Percentiles rank a stretch among this genome's conserved stretches.
Evolutionary conservation across 2,329 filamentous ascomycete genomes (phyloP).

Genomic region (Sphaerostilbella broomeana): DNA sequence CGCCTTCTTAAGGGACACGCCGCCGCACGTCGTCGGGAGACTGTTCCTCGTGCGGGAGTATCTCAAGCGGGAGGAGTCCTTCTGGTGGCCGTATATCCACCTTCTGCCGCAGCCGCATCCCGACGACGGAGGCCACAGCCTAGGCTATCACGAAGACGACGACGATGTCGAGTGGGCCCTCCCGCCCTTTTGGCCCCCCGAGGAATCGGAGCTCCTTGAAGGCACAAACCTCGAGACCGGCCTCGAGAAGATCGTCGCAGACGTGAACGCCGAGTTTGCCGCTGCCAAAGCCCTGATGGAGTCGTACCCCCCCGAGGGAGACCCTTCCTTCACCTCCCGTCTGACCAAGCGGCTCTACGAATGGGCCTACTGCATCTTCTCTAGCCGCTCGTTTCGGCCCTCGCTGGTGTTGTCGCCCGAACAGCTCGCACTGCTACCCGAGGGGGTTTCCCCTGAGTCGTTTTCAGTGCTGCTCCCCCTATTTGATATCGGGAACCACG

Average conservation of each 20-base stretch:
- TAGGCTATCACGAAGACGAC: no score
- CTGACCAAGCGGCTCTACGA: conserved; percentile 49
- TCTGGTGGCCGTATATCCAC: conserved; percentile 63
- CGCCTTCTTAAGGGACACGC: conserved; percentile 42
- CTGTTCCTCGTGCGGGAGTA: conserved; percentile 67
- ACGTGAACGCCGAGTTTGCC: conserved; percentile 41
- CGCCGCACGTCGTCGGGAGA: conserved; percentile 55
- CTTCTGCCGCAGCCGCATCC: conserved; percentile 60
- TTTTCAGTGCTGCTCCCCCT: conserved; percentile 65
- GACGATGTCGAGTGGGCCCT: conserved; percentile 47
- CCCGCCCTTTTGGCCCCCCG: conserved; percentile 57
- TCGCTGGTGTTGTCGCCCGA: conserved; percentile 45
- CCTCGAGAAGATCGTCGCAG: conserved; percentile 40
- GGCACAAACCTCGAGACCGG: conserved; percentile 49
- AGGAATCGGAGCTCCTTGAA: conserved; percentile 51
- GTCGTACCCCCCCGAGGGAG: conserved; percentile 14
- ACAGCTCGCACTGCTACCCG: conserved; percentile 22
- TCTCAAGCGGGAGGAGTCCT: conserved; percentile 49
- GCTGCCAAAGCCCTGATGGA: conserved; percentile 34
- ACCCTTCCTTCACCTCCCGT: conserved; percentile 23
- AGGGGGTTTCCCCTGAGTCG: conserved; percentile 40
- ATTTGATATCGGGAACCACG: conserved; percentile 67
- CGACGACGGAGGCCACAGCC: no score
- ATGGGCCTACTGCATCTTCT: conserved; percentile 60
- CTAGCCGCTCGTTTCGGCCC: conserved; percentile 58